phyloP scores from a whole-genome alignment of 2,329 filamentous ascomycete genomes.

The Ceratocystis diversiconidia region DNA sequence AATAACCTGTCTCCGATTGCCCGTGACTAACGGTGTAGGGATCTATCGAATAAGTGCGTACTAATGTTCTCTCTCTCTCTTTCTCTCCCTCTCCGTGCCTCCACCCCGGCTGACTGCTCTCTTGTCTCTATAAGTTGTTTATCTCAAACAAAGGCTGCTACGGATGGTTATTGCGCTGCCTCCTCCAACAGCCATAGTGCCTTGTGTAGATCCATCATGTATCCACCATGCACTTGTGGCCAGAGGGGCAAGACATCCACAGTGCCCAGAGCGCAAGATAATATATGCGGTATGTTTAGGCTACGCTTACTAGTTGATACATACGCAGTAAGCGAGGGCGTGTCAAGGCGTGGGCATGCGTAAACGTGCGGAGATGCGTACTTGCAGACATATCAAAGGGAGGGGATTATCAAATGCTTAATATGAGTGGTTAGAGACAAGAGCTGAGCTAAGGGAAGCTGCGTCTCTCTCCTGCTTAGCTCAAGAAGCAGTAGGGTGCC shows the following conservation, averaged over 20 bases:
- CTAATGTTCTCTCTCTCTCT: neutral
- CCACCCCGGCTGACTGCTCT: neutral
- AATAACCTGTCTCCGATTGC: neutral
- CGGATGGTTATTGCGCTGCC: neutral
- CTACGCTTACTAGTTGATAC: neutral
- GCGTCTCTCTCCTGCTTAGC: neutral
- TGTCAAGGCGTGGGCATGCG: neutral
- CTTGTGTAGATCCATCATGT: neutral
- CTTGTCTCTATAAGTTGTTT: neutral
- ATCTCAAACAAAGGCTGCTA: constrained; percentile 1
- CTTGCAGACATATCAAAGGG: neutral
- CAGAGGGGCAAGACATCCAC: neutral
- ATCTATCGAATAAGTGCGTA: neutral
- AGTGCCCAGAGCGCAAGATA: neutral
- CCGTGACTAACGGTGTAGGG: neutral
- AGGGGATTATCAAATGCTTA: no score
- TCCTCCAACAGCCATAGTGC: neutral
- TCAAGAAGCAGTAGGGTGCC: neutral
- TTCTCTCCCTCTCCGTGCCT: neutral
- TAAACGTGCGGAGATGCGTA: no score
- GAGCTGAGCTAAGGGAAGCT: neutral
- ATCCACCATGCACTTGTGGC: neutral
- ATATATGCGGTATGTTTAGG: neutral
- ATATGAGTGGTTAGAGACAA: neutral
- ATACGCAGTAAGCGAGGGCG: neutral